Percentiles rank a stretch among this genome's conserved stretches.
These are phyloP conservation scores for Penicillium nucicola DNA, from an alignment of 495 filamentous ascomycete species.

Conservation along the genomic window DNA sequence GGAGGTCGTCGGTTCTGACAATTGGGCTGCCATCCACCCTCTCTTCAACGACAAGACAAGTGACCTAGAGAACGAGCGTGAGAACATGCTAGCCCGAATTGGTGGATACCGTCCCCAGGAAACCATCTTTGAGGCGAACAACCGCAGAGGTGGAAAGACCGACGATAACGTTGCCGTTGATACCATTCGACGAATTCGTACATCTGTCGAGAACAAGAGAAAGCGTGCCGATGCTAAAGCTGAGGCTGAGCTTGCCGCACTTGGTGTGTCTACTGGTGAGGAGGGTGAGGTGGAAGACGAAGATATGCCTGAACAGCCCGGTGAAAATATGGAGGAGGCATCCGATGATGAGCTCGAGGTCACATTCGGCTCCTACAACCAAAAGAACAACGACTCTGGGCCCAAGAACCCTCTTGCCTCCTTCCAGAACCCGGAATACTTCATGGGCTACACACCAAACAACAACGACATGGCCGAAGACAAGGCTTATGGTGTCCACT, in stretches of 20 bases:
- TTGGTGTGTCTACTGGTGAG: constrained; percentile 27
- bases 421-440: constrained; percentile 83
- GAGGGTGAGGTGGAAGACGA: constrained; percentile 34
- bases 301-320: constrained; percentile 35
- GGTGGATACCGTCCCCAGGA: constrained; percentile 84
- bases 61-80: constrained; percentile 63
- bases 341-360: constrained; percentile 78
- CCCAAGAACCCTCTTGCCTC: constrained; percentile 36
- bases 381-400: constrained; percentile 15
- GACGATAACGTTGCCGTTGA: constrained; percentile 65
- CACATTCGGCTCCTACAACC: constrained; percentile 65
- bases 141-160: constrained; percentile 57
- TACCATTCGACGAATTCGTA: constrained; percentile 70
- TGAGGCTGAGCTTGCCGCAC: constrained; percentile 23
- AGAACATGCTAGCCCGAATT: constrained; percentile 80
- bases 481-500: constrained; percentile 86
- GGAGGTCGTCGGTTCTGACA: constrained; percentile 62
- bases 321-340: constrained; percentile 63
- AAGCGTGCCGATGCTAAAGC: constrained; percentile 30
- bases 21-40: constrained; percentile 67
- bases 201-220: constrained; percentile 44
- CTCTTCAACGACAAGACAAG: constrained; percentile 70
- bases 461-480: constrained; percentile 77
- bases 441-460: constrained; percentile 90
- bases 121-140: constrained; percentile 90